Evolutionary conservation across 257 asterid species (phyloP).

Genomic region (Solanum peruvianum): DNA sequence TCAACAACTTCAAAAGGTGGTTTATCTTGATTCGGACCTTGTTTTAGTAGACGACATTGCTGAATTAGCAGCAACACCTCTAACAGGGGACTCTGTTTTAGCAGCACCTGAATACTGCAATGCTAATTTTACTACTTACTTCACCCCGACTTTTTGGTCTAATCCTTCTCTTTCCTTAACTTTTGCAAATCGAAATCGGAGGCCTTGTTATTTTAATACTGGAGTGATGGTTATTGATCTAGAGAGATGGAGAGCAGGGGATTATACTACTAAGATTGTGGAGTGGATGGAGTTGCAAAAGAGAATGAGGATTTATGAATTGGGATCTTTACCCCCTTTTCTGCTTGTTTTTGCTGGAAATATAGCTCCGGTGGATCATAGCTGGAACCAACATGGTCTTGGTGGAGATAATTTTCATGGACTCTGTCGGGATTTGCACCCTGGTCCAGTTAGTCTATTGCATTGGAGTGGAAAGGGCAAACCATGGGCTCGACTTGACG

Average conservation of each 20-base stretch:
- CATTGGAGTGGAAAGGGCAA: conserved; percentile 99
- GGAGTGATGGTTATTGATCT: conserved; percentile 93
- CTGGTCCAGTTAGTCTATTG: conserved; percentile 83
- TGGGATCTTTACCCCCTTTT: conserved; percentile 90
- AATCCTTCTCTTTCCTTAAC: conserved; percentile 74
- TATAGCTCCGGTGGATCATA: conserved; percentile 83
- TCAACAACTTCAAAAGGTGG: conserved; percentile 29
- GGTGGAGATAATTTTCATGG: conserved; percentile 91
- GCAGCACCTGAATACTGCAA: conserved; percentile 96
- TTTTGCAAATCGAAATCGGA: conserved; percentile 50
- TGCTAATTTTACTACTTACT: conserved; percentile 84
- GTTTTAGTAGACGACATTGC: conserved; percentile 81
- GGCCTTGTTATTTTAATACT: conserved; percentile 82
- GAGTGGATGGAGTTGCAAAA: conserved; percentile 99
- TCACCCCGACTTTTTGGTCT: conserved; percentile 92
- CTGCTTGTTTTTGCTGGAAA: conserved; percentile 81
- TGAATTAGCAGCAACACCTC: conserved; percentile 60
- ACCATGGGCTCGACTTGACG: conserved; percentile 81
- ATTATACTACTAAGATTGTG: conserved; percentile 49
- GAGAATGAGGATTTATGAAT: conserved; percentile 83
- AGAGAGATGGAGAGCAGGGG: conserved; percentile 60
- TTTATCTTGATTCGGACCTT: conserved; percentile 86
- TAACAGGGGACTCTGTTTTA: conserved; percentile 34
- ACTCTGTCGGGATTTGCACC: conserved; percentile 73
- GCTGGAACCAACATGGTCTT: conserved; percentile 96